Conservation (phyloP, 169 alveolate species). For the Sarcocystis neurona region DNA sequence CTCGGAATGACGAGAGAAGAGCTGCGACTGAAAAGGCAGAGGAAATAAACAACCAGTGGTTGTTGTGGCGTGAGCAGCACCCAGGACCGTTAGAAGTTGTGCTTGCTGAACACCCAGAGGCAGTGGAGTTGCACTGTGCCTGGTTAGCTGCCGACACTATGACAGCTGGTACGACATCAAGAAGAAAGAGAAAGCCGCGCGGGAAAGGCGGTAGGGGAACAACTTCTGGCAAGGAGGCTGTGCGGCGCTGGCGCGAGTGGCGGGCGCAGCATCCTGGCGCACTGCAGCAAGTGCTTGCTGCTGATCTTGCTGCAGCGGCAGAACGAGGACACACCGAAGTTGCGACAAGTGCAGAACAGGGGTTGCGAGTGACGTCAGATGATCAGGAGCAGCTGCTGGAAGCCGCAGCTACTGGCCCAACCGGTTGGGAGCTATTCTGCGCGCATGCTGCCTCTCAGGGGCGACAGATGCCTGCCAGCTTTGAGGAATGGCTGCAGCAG, state of each 20-base stretch:
- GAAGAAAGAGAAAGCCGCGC: no score
- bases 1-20: no score
- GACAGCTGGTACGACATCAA: no score
- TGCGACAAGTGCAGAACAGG: constrained; percentile 34
- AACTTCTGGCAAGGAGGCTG: no score
- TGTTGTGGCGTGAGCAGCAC: constrained; percentile 51
- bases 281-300: constrained; percentile 50
- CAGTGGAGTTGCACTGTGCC: no score
- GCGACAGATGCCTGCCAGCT: constrained; percentile 35
- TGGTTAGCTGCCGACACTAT: no score
- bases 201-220: no score
- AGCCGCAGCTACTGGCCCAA: constrained; percentile 42
- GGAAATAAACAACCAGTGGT: no score
- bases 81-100: constrained; percentile 45
- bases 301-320: constrained; percentile 51
- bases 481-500: constrained; percentile 53
- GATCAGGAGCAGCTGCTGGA: constrained; percentile 29
- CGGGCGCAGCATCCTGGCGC: constrained; percentile 51
- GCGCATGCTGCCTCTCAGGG: constrained; percentile 36
- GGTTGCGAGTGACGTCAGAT: constrained; percentile 33
- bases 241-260: constrained; percentile 54
- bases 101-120: constrained; percentile 47
- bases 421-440: constrained; percentile 43
- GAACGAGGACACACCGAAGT: constrained; percentile 30
- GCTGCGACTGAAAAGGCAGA: no score